A percentile compares a stretch with the other conserved stretches of the same genome.
Evolutionary conservation across 2,329 filamentous ascomycete species (phyloP).

Genomic region (Cordyceps militaris): DNA sequence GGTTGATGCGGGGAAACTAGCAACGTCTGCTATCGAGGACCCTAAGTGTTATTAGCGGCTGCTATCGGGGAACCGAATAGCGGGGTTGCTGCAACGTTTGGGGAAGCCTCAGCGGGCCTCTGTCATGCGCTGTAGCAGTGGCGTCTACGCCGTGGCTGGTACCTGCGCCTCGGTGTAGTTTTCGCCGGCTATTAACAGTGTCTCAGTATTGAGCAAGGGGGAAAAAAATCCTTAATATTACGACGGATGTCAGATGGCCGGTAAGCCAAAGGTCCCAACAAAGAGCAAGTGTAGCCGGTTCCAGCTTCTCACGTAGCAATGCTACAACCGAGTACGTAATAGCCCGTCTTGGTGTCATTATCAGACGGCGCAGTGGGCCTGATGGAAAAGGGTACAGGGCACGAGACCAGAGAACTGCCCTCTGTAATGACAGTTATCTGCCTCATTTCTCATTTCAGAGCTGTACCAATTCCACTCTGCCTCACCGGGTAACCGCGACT

Average conservation of each 20-base stretch:
- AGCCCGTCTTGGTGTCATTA: neutral
- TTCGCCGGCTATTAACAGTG: no score
- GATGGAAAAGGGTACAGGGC: neutral
- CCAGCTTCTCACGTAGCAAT: slow-evolving; percentile 3
- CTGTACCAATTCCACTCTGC: no score
- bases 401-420: neutral
- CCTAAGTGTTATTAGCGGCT: no score
- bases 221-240: no score
- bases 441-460: no score
- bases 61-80: neutral
- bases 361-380: slow-evolving; percentile 1
- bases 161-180: neutral
- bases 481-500: neutral
- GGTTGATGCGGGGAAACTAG: slow-evolving; percentile 6
- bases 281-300: no score
- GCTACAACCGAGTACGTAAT: slow-evolving; percentile 3
- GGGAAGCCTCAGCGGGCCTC: neutral
- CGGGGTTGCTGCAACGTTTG: slow-evolving; percentile 11
- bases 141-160: neutral
- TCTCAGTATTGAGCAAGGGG: no score
- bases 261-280: no score
- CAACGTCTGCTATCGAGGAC: no score
- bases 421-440: neutral
- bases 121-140: neutral
- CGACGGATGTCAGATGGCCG: neutral